Percentiles rank a stretch among this genome's conserved stretches.
phyloP scores from a whole-genome alignment of 768 basidiomycete species.

The Psilocybe sp. region DNA sequence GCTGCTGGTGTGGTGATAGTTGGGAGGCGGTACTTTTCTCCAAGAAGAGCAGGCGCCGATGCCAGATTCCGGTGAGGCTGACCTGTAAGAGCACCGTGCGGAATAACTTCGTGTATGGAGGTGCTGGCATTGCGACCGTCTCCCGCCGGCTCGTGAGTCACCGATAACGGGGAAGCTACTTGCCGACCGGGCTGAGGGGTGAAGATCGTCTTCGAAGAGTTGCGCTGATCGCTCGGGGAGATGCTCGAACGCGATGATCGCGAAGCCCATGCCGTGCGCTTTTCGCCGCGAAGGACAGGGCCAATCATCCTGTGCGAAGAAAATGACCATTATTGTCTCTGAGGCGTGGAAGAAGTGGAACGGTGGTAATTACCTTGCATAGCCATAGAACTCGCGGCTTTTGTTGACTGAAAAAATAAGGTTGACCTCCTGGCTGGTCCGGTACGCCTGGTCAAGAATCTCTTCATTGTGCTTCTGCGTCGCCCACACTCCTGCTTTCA shows the following conservation, averaged over 20 bases:
- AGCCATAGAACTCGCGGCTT: conserved; percentile 93
- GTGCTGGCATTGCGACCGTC: neutral
- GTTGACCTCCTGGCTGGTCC: conserved; percentile 86
- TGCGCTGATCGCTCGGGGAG: neutral
- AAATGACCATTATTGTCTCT: conserved; percentile 2
- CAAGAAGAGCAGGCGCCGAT: conserved; percentile 56
- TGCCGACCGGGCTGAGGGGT: conserved; percentile 26
- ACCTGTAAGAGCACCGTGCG: neutral
- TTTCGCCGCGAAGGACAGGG: conserved; percentile 51
- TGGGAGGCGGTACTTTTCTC: conserved; percentile 30
- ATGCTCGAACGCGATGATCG: conserved; percentile 18
- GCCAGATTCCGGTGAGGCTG: conserved; percentile 12
- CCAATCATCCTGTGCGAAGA: conserved; percentile 60
- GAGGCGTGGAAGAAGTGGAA: neutral
- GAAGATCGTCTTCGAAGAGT: neutral
- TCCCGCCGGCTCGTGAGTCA: neutral
- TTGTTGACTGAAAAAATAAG: conserved; percentile 93
- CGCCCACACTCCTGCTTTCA: conserved; percentile 80
- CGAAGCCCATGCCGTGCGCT: conserved; percentile 57
- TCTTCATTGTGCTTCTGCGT: conserved; percentile 93
- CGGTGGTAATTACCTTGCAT: conserved; percentile 59
- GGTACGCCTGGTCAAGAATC: conserved; percentile 87
- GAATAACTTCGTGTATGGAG: neutral
- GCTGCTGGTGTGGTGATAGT: conserved; percentile 21
- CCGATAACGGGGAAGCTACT: conserved; percentile 23